These are phyloP conservation scores for Linaria vulgaris DNA, from an alignment of 257 asterid species.

Conservation along the genomic window DNA sequence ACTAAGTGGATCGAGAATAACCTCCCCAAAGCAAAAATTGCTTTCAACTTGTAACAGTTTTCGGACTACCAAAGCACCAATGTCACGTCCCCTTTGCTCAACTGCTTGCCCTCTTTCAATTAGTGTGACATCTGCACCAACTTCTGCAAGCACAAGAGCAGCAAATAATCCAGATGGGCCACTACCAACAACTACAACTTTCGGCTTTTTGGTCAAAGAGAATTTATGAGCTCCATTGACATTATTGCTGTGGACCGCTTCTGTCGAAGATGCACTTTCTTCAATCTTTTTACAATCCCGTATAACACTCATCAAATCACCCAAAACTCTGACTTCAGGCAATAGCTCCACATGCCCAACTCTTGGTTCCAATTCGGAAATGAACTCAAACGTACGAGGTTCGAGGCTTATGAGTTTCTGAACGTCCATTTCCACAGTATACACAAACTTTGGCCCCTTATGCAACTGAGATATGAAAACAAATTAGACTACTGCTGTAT, in stretches of 20 bases:
- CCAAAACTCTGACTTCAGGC: slow-evolving; percentile 37
- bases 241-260: slow-evolving; percentile 24
- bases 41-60: slow-evolving; percentile 73
- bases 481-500: background rate
- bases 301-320: slow-evolving; percentile 58
- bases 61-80: slow-evolving; percentile 93
- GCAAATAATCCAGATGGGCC: slow-evolving; percentile 98
- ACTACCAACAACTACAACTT: slow-evolving; percentile 84
- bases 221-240: slow-evolving; percentile 28
- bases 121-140: slow-evolving; percentile 88
- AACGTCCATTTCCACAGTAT: slow-evolving; percentile 85
- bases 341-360: slow-evolving; percentile 66
- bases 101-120: slow-evolving; percentile 94
- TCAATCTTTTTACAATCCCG: slow-evolving; percentile 33
- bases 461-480: slow-evolving; percentile 37
- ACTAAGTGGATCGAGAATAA: slow-evolving; percentile 48
- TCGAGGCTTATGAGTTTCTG: slow-evolving; percentile 57
- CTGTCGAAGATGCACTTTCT: slow-evolving; percentile 34
- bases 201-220: slow-evolving; percentile 49
- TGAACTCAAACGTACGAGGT: slow-evolving; percentile 82
- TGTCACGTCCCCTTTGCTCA: slow-evolving; percentile 93
- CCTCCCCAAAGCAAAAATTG: slow-evolving; percentile 99
- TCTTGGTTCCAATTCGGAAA: slow-evolving; percentile 73
- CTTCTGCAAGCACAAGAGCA: slow-evolving; percentile 94
- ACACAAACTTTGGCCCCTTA: slow-evolving; percentile 85